These are phyloP conservation scores for Hanseniaspora jakobsenii DNA, from an alignment of 805 yeast genomes.

Conservation along the genomic window DNA sequence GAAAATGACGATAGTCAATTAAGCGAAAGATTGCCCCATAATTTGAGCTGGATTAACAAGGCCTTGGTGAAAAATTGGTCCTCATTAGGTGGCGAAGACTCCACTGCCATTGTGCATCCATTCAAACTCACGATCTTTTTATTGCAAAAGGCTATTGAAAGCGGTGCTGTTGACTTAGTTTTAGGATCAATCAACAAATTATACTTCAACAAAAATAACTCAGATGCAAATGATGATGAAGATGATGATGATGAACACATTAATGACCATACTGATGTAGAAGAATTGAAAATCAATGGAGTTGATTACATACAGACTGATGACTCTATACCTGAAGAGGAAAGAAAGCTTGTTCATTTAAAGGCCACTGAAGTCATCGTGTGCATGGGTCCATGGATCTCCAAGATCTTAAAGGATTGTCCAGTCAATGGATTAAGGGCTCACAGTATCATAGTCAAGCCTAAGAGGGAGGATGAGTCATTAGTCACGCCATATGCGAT, in stretches of 20 bases:
- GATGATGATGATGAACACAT: slow-evolving; percentile 33
- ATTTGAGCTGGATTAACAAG: slow-evolving; percentile 65
- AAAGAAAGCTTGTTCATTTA: slow-evolving; percentile 35
- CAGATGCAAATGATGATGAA: slow-evolving; percentile 24
- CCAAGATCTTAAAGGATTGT: slow-evolving; percentile 77
- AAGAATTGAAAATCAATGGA: slow-evolving; percentile 5
- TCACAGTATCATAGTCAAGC: slow-evolving; percentile 84
- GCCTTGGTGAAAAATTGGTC: slow-evolving; percentile 61
- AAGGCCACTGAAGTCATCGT: slow-evolving; percentile 68
- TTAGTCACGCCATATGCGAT: slow-evolving; percentile 84
- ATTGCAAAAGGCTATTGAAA: slow-evolving; percentile 63
- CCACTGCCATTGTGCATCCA: slow-evolving; percentile 96
- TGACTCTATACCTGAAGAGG: slow-evolving; percentile 25
- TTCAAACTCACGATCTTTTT: slow-evolving; percentile 81
- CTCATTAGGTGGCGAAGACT: slow-evolving; percentile 65
- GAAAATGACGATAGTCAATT: slow-evolving; percentile 15
- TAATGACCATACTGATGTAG: slow-evolving; percentile 6
- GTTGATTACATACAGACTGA: slow-evolving; percentile 27
- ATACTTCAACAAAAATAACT: slow-evolving; percentile 51
- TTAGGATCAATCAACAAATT: slow-evolving; percentile 74
- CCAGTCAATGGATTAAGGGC: slow-evolving; percentile 92
- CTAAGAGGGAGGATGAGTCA: slow-evolving; percentile 31
- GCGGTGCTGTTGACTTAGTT: slow-evolving; percentile 72
- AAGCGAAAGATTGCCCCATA: slow-evolving; percentile 37
- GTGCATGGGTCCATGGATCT: slow-evolving; percentile 95